Evolutionary conservation across 305 asterid species (phyloP), one percentile per base, ranked within the genome.

Genomic region (Fraxinus ornus): DNA sequence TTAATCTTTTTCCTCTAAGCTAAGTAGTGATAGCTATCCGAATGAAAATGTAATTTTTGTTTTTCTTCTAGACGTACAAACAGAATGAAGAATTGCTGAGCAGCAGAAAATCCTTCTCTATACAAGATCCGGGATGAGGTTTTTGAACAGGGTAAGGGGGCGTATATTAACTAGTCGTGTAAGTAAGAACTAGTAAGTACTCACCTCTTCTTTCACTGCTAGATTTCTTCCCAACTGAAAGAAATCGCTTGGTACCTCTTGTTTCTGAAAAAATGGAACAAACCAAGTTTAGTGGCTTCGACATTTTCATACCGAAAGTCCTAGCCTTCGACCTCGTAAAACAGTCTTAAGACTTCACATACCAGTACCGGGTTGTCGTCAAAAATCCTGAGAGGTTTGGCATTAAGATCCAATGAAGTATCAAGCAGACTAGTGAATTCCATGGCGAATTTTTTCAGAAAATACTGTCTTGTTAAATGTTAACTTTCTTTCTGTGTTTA

Each of bases 161-260:
- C 55, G n/a, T 10, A 44, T 13, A 13, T 44, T 44, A 36, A 2
- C 30, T 30, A 49, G 62, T 49, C 21, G 81, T 78, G 30, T 33
- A 15, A 35, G 17, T n/a, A 28, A 17, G 72, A 10, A 10, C 10
- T 71, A 30, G 3, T 39, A 22, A 76, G 15, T 10, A 78, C 85
- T 33, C 32, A 91, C 97, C 95, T 91, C 97, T 85, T 92, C 85
- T 72, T 87, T 85, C 8, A 26, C 78, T 26, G 87, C 84, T 70
- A 68, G 70, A 73, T 84, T 88, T 55, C 74, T 86, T 82, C 90
- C 88, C 55, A 89, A 78, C 39, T 82, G 88, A 66, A 89, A 84
- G 86, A 91, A 86, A 83, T 79, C 86, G 79, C 90, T 89, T 72
- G 87, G 89, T 52, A 82, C 91, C 83, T 91, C 93, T 83, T 91